Evolutionary conservation across 352 stramenopile genomes (phyloP), one percentile per base, ranked within the genome.

Genomic region (Phytopythium mirpurense): DNA sequence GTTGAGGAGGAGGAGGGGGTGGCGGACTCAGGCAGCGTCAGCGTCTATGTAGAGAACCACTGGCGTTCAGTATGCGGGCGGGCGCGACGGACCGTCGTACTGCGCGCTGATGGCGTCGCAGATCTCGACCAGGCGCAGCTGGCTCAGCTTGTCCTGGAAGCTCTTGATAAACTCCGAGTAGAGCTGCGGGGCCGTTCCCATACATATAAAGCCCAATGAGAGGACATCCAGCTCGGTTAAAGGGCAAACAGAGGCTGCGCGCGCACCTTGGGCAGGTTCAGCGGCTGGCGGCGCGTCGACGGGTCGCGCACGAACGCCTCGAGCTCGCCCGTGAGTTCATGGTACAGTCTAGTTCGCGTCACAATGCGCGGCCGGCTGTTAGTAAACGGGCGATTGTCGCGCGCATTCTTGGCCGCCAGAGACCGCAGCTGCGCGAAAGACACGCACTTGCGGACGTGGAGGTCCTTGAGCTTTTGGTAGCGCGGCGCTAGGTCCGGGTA

Each of bases 121-220:
- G 57, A 98, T 97, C 45, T 79, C 67, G 15, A 96, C 90, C 36
- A 98, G 72, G 23, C 80, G 81, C 54, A 98, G 93, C 65, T 96
- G 87, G 81, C 99, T 98, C 24, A 99, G 69, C 65, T 98, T 98
- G 58, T 89, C 86, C 62, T 98, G 92, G 60, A 99, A 96, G 31
- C 70, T 85, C 52, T 77, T 71, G 46, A 99, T 86, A 53, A 99
- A 98, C 48, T 98, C 80, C 51, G 88, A 83, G 73, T 98, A 98
- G 18, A 99, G 74, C 50, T 88, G 72, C 42, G 27, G 9, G 29
- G 29, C 29, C 5, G 29, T 9, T 32, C 29, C n/a, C n/a, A n/a
- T n/a, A n/a, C n/a, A n/a, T n/a, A n/a, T n/a, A n/a, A n/a, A n/a
- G n/a, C n/a, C n/a, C n/a, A n/a, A n/a, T n/a, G n/a, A n/a, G n/a